Evolutionary conservation across 2,329 filamentous ascomycete species (phyloP), one percentile per base, ranked within the genome.

Genomic region (Aspergillus quadrilineatus): DNA sequence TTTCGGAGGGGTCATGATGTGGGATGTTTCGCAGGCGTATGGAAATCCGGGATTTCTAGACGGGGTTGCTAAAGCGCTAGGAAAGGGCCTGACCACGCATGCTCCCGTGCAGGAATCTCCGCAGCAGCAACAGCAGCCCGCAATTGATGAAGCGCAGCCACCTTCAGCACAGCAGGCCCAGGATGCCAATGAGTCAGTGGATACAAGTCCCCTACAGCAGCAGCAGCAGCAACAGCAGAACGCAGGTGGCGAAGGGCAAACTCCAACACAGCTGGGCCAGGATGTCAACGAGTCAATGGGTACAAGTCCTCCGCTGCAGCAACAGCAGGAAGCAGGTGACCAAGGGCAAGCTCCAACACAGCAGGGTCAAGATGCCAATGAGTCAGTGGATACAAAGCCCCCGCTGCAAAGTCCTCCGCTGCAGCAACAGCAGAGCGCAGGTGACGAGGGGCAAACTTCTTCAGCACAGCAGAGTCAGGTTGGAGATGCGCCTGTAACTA

Each of bases 1-100:
- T 69, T 88, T 89, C 64, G 86, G 85, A 6, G 86, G 86, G 30
- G 79, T 86, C 29, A 88, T 89, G 86, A 78, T 88, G 74, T 89
- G 85, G 86, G 86, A 89, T 69, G 82, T 82, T 72, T 82, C 77
- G 30, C 84, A 87, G 73, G 77, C 82, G 1, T 85, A 80, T 60
- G 71, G 73, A n/a, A 87, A 88, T 69, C 34, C 62, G 1, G 84
- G 83, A 1, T 86, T 85, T 67, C 72, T 87, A 53, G 69, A 72
- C 28, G 67, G 74, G 37, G 72, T 85, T 4, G 53, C 53, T 68
- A 71, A 62, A 55, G 65, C 34, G 67, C 73, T 55, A 8, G 43
- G 43, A 1, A 45, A 30, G 43, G 45, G 30, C 6, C 15, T 7
- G 15, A 43, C 15, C 15, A 14, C 41, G 41, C 41, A 43, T 43